Evolutionary conservation across 1,139 yeast genomes (phyloP).

Genomic region (Blastobotrys buckinghamii): DNA sequence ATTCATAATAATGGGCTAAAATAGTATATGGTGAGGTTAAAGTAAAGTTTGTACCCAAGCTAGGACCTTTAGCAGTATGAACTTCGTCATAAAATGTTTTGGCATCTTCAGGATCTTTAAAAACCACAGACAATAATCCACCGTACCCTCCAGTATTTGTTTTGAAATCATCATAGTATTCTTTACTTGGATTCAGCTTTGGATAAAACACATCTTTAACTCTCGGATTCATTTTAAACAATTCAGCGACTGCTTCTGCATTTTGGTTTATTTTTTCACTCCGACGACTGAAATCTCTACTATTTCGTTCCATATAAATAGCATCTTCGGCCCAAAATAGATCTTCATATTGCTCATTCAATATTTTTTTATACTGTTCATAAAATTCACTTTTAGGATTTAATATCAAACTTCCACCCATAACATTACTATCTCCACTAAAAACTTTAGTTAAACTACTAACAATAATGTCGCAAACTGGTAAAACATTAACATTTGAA

Average conservation of each 20-base stretch:
- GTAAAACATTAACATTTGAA: constrained; percentile 73
- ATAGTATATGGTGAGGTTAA: constrained; percentile 88
- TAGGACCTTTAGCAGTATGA: constrained; percentile 83
- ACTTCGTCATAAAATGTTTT: constrained; percentile 68
- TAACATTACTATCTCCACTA: constrained; percentile 90
- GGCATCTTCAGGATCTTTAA: constrained; percentile 62
- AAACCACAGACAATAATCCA: constrained; percentile 75
- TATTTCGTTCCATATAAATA: constrained; percentile 82
- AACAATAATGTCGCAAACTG: constrained; percentile 78
- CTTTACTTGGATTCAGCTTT: constrained; percentile 44
- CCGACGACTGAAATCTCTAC: constrained; percentile 76
- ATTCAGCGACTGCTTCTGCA: constrained; percentile 48
- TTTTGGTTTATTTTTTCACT: constrained; percentile 62
- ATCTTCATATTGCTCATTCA: constrained; percentile 60
- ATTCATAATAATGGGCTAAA: constrained; percentile 79
- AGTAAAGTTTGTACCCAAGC: constrained; percentile 90
- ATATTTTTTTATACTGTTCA: constrained; percentile 44
- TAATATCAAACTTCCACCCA: constrained; percentile 85
- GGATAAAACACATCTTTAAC: constrained; percentile 72
- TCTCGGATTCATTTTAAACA: constrained; percentile 34
- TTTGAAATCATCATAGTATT: constrained; percentile 65
- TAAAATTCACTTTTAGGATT: constrained; percentile 62
- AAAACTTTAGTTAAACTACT: constrained; percentile 88
- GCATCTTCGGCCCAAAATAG: constrained; percentile 92
- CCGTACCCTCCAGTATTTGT: constrained; percentile 85